Evolutionary conservation across 140 eudicot genomes (phyloP), one percentile per base, ranked within the genome.

Genomic region (Ambrosia hybrid): DNA sequence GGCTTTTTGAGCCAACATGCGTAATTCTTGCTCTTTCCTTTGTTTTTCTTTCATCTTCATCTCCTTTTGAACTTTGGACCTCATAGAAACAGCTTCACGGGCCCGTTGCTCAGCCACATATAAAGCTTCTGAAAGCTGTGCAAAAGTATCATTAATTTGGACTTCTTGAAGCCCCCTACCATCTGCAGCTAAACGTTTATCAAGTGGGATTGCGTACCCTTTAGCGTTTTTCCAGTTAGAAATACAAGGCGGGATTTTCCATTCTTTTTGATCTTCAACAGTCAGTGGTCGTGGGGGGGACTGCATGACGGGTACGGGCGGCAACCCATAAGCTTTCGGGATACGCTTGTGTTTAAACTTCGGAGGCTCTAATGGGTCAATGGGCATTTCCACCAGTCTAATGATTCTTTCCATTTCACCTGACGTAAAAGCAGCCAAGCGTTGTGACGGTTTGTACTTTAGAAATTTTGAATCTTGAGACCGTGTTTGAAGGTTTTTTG

Each of bases 171-270:
- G 93, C 21, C 95, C 95, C 58, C 95, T 86, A 38, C 96, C 96
- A 82, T 92, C 98, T 0, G 67, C 67, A 9, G 67, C 45, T 61
- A 61, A 11, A 61, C 98, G 92, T 78, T 92, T 92, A 73, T 92
- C 98, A 7, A 92, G 87, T 0, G 98, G 96, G 16, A 92, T 92
- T 0, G 98, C 89, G 65, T 89, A 92, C 64, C 96, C 96, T 77
- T 92, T 92, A 0, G 98, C 95, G 26, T 89, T 92, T 82, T 92
- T 92, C 98, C 96, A 92, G 79, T 92, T 92, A 0, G 98, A 92
- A 48, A 89, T 84, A 30, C 98, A 92, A 0, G 98, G 98, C 26
- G 0, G 96, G 38, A 92, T 89, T 63, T 89, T 92, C 98, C 98
- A 89, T 41, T 89, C 95, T 70, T 89, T 89, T 68, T 89, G 98